Percentiles rank a stretch among this genome's conserved stretches.
Conservation (phyloP, 768 basidiomycete genomes). For the Kwoniella shandongensis region DNA sequence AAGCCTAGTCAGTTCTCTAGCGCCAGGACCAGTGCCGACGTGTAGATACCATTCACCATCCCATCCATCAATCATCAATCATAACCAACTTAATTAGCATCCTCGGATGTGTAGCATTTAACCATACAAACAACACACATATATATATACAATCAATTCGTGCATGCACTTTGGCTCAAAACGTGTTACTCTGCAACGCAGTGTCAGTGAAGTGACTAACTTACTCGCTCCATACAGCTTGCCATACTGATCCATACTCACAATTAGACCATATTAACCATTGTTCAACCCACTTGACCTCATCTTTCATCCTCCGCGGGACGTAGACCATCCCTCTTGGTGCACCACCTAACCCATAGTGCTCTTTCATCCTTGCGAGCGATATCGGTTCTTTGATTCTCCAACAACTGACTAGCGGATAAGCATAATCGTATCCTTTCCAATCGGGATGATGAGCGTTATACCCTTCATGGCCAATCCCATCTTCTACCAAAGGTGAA, state of each 20-base stretch:
- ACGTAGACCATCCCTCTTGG: slow-evolving; percentile 33
- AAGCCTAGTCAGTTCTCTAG: slow-evolving; percentile 29
- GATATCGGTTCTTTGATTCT: slow-evolving; percentile 6
- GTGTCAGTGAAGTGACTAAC: too few species aligned
- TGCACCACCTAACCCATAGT: slow-evolving; percentile 19
- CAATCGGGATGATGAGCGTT: slow-evolving; percentile 16
- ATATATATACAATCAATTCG: too few species aligned
- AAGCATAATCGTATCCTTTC: slow-evolving; percentile 27
- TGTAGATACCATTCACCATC: too few species aligned
- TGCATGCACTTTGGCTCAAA: too few species aligned
- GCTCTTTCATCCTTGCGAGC: slow-evolving; percentile 10
- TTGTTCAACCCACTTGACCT: slow-evolving; percentile 15
- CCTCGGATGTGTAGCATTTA: too few species aligned
- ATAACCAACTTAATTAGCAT: too few species aligned
- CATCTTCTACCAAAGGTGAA: slow-evolving; percentile 14
- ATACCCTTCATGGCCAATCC: slow-evolving; percentile 22
- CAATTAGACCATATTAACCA: slow-evolving; percentile 12
- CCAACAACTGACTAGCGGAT: slow-evolving; percentile 16
- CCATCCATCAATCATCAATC: too few species aligned
- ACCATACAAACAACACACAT: too few species aligned
- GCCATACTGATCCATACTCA: too few species aligned
- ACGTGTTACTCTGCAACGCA: too few species aligned
- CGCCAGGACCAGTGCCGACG: slow-evolving; percentile 28
- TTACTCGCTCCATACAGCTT: too few species aligned
- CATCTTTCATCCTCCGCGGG: slow-evolving; percentile 13